Conservation (phyloP, 1,284 basidiomycete species). For the Apiotrichum sp. region DNA sequence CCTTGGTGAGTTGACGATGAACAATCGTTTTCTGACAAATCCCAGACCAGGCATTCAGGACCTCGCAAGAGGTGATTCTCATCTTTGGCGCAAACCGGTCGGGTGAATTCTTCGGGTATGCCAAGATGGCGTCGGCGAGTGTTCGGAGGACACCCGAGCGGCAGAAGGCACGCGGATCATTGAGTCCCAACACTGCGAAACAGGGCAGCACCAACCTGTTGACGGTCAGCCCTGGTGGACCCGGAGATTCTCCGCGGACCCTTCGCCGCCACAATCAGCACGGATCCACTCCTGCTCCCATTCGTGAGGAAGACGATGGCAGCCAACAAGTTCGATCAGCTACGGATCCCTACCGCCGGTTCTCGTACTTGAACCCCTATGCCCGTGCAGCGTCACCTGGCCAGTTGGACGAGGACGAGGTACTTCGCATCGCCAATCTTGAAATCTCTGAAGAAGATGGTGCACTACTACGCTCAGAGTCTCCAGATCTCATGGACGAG, state of each 20-base stretch:
- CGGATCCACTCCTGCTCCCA: conserved; percentile 16
- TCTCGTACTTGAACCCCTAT: background rate
- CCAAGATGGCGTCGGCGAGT: conserved; percentile 52
- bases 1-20: conserved; percentile 42
- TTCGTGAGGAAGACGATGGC: conserved; percentile 24
- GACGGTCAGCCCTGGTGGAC: background rate
- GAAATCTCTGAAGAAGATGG: conserved; percentile 2
- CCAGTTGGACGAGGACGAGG: conserved; percentile 33
- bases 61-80: conserved; percentile 74
- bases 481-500: conserved; percentile 17
- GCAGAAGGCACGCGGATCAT: conserved; percentile 10
- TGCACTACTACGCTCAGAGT: conserved; percentile 14
- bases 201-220: conserved; percentile 4
- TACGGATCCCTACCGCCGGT: conserved; percentile 11
- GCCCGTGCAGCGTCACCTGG: conserved; percentile 29
- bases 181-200: conserved; percentile 2
- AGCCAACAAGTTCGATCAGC: conserved; percentile 7
- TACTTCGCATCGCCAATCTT: conserved; percentile 4
- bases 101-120: conserved; percentile 72
- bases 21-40: background rate
- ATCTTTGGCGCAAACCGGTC: conserved; percentile 90
- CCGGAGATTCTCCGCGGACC: background rate
- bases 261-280: background rate
- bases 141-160: conserved; percentile 6
- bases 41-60: conserved; percentile 80